Evolutionary conservation across 2,329 filamentous ascomycete genomes (phyloP), one percentile per base, ranked within the genome.

Genomic region (Ophiostoma quercus): DNA sequence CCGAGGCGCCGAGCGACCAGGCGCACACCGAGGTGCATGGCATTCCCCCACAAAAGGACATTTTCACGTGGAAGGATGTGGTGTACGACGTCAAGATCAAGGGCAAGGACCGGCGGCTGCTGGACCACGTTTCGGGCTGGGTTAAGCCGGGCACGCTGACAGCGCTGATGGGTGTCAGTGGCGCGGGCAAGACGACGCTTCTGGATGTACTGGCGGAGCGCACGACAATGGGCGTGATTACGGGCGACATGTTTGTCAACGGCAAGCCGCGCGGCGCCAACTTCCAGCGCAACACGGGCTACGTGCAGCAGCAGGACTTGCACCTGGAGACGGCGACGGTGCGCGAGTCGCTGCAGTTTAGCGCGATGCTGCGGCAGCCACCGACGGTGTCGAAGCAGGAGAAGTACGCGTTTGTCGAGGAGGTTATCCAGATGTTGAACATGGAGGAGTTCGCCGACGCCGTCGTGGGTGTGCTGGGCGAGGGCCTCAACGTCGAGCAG

Each of bases 381-480:
- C 86, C 85, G 11, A 82, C 88, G 32, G 84, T 87, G 1, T 80
- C 89, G 0, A 83, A 84, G 0, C 80, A 85, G 69, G 90, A 93
- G 75, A 94, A 94, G 79, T 79, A 92, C 1, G 85, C 84, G 3
- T 94, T 94, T 73, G 91, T 94, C 9, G 85, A 92, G 67, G 90
- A 91, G 71, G 90, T 94, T 54, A 91, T 97, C 77, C 92, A 92
- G 80, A 86, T 97, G 32, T 83, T 97, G 37, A 93, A 95, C 67
- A 96, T 97, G 92, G 85, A 92, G 74, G 87, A 92, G 69, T 96
- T 95, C 76, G 92, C 94, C 19, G 93, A 96, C 77, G 94, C 94
- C 19, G 84, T 97, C 63, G 92, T 97, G 69, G 94, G 94, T 84
- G 90, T 96, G 37, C 92, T 92, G 6, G 93, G 94, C 72, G 92